phyloP scores from a whole-genome alignment of 1,284 basidiomycete genomes.

The Leccinum ponderosum region DNA sequence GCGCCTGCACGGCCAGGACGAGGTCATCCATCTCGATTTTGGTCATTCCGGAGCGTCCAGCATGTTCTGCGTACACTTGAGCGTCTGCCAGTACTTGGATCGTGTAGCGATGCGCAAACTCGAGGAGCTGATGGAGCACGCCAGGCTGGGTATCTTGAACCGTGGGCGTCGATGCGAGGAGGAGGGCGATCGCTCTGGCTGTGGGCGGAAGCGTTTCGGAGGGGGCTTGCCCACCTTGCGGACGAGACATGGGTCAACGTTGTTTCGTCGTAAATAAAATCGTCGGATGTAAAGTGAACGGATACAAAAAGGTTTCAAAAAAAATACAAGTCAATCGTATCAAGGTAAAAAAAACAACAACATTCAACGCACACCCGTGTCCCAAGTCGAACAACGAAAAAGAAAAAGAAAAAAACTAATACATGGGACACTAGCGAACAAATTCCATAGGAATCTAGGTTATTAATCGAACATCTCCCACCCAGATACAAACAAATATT shows the following conservation, averaged over 20 bases:
- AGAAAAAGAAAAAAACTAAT: not conserved
- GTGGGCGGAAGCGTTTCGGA: slow-evolving; percentile 82
- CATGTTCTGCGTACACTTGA: slow-evolving; percentile 93
- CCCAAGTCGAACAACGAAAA: slow-evolving; percentile 2
- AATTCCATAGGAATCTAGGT: slow-evolving; percentile 25
- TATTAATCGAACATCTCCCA: slow-evolving; percentile 21
- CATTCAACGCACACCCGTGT: slow-evolving; percentile 1
- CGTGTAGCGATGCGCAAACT: slow-evolving; percentile 96
- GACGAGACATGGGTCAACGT: slow-evolving; percentile 53
- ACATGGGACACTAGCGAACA: slow-evolving; percentile 14
- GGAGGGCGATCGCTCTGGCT: slow-evolving; percentile 88
- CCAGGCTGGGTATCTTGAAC: slow-evolving; percentile 93
- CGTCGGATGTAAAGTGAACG: not conserved
- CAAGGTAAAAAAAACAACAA: slow-evolving; percentile 6
- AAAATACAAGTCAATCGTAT: slow-evolving; percentile 13
- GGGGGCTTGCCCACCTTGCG: slow-evolving; percentile 35
- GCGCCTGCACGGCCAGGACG: slow-evolving; percentile 87
- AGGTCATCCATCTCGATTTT: slow-evolving; percentile 92
- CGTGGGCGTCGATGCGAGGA: slow-evolving; percentile 90
- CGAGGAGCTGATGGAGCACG: slow-evolving; percentile 92
- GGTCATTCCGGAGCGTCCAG: slow-evolving; percentile 58
- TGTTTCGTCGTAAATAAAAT: not conserved
- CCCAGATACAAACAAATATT: slow-evolving; percentile 8
- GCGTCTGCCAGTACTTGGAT: slow-evolving; percentile 90
- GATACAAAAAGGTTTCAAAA: slow-evolving; percentile 4